Conservation (phyloP, 2,329 filamentous ascomycete genomes). For the Talaromyces sp. region DNA sequence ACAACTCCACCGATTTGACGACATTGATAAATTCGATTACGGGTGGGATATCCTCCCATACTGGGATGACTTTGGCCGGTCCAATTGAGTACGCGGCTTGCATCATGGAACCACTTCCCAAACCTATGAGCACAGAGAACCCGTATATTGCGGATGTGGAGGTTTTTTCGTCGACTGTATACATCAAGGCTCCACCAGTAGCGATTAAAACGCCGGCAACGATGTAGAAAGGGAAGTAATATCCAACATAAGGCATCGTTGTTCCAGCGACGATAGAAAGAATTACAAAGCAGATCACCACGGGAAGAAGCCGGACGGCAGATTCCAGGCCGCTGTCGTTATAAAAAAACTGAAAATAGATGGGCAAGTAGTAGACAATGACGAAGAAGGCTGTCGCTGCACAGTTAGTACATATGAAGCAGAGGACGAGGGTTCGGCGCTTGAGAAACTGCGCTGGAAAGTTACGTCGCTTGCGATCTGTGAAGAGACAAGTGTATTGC, state of each 20-base stretch:
- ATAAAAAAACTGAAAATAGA: background rate
- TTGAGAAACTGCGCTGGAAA: background rate
- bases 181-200: background rate
- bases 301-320: background rate
- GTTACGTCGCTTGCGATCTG: background rate
- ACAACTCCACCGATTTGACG: background rate
- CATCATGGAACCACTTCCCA: constrained; percentile 38
- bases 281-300: background rate
- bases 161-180: background rate
- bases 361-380: background rate
- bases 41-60: background rate
- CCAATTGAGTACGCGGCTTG: constrained; percentile 34
- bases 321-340: background rate
- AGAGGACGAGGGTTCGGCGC: background rate
- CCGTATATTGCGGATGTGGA: background rate
- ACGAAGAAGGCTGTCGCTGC: background rate
- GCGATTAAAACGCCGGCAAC: background rate
- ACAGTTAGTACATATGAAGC: background rate
- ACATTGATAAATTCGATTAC: background rate
- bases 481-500: background rate
- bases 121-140: background rate
- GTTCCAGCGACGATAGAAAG: background rate
- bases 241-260: background rate
- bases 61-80: constrained; percentile 29
- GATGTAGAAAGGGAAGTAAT: background rate